phyloP scores from a whole-genome alignment of 2,329 filamentous ascomycete genomes.

The Zasmidium angulare region DNA sequence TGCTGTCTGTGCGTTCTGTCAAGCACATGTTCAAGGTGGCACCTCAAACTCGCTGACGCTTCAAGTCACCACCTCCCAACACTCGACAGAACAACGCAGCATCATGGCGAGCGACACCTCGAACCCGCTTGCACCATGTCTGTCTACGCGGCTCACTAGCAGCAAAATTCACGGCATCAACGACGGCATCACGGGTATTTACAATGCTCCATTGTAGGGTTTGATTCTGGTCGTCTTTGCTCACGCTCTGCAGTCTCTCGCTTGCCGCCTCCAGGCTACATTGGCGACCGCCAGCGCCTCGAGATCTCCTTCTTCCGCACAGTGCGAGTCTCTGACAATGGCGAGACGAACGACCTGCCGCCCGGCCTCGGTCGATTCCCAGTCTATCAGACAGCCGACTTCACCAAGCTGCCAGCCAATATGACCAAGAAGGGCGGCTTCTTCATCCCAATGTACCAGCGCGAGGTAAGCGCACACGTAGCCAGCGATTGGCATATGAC shows the following conservation, averaged over 20 bases:
- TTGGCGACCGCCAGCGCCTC: constrained; percentile 19
- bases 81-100: no score
- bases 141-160: background rate
- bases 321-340: constrained; percentile 46
- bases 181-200: background rate
- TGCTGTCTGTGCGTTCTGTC: no score
- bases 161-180: background rate
- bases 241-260: constrained; percentile 3
- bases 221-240: background rate
- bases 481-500: no score
- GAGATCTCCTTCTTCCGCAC: constrained; percentile 43
- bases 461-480: constrained; percentile 31
- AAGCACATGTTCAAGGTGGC: no score
- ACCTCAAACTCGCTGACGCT: no score
- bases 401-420: constrained; percentile 34
- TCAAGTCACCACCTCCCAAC: no score
- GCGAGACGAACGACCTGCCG: constrained; percentile 34
- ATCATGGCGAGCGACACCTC: background rate
- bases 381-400: constrained; percentile 39
- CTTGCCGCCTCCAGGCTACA: no score
- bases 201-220: background rate
- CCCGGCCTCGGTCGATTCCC: constrained; percentile 42
- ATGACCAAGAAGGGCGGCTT: constrained; percentile 45
- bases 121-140: background rate
- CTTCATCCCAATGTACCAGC: constrained; percentile 50